A percentile compares a stretch with the other conserved stretches of the same genome.
Conservation (phyloP, 2,329 filamentous ascomycete species). For the Elsinoe perseae region DNA sequence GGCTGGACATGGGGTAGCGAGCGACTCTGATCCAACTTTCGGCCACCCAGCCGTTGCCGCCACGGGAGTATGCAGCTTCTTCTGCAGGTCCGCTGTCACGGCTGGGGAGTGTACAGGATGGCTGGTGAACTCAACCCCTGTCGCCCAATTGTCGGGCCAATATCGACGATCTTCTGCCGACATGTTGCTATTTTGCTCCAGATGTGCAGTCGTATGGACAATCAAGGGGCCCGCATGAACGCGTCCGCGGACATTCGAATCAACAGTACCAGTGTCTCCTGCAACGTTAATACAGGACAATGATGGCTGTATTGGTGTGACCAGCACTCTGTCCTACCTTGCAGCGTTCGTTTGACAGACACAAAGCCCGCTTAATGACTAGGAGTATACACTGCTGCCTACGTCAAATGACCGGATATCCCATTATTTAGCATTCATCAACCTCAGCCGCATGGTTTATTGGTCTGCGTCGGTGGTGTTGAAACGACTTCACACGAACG, state of each 20-base stretch:
- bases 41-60: constrained; percentile 22
- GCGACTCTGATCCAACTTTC: constrained; percentile 20
- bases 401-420: too few species aligned
- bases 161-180: constrained; percentile 5
- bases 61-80: constrained; percentile 24
- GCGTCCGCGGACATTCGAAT: not conserved
- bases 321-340: not conserved
- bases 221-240: not conserved
- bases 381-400: not conserved
- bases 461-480: not conserved
- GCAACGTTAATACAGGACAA: constrained; percentile 1
- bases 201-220: not conserved
- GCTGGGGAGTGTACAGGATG: constrained; percentile 27
- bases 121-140: constrained; percentile 26
- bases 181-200: not conserved
- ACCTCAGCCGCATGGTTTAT: not conserved
- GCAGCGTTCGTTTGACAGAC: not conserved
- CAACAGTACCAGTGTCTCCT: not conserved
- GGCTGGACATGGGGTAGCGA: constrained; percentile 29
- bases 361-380: not conserved
- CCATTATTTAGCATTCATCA: not conserved
- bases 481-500: not conserved
- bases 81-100: constrained; percentile 23
- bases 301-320: not conserved
- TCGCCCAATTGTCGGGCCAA: constrained; percentile 25